A percentile compares a stretch with the other conserved stretches of the same genome.
These are phyloP conservation scores for Amphichorda felina DNA, from an alignment of 2,329 filamentous ascomycete species.

Conservation along the genomic window DNA sequence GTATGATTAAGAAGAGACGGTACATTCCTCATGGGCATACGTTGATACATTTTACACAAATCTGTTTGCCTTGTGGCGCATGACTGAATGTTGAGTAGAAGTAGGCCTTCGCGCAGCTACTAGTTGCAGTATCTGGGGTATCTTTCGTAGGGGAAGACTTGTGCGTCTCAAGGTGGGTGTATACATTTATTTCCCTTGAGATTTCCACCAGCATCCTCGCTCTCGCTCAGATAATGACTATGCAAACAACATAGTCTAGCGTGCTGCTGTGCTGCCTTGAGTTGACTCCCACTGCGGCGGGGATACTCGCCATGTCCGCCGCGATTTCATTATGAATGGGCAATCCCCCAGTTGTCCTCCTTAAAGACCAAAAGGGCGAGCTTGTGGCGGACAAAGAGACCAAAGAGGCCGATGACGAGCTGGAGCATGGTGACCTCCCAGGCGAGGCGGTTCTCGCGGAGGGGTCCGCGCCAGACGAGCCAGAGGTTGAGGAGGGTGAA, in stretches of 20 bases:
- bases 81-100: not conserved
- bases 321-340: slow-evolving; percentile 9
- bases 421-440: slow-evolving; percentile 74
- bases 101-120: too few species aligned
- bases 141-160: too few species aligned
- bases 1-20: not conserved
- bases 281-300: too few species aligned
- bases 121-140: too few species aligned
- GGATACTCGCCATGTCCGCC: too few species aligned
- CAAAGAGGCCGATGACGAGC: slow-evolving; percentile 61
- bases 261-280: too few species aligned
- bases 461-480: slow-evolving; percentile 88
- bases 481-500: slow-evolving; percentile 91
- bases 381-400: slow-evolving; percentile 74
- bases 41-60: not conserved
- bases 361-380: slow-evolving; percentile 83
- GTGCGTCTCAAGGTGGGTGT: too few species aligned
- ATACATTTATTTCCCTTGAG: too few species aligned
- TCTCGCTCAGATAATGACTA: too few species aligned
- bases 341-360: slow-evolving; percentile 62
- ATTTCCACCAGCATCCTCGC: too few species aligned
- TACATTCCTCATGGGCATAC: not conserved
- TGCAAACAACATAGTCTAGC: too few species aligned
- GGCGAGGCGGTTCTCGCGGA: slow-evolving; percentile 76
- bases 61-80: not conserved